Percentiles rank a stretch among this genome's conserved stretches.
These are phyloP conservation scores for Lactarius sp. DNA, from an alignment of 768 basidiomycete species.

Conservation along the genomic window DNA sequence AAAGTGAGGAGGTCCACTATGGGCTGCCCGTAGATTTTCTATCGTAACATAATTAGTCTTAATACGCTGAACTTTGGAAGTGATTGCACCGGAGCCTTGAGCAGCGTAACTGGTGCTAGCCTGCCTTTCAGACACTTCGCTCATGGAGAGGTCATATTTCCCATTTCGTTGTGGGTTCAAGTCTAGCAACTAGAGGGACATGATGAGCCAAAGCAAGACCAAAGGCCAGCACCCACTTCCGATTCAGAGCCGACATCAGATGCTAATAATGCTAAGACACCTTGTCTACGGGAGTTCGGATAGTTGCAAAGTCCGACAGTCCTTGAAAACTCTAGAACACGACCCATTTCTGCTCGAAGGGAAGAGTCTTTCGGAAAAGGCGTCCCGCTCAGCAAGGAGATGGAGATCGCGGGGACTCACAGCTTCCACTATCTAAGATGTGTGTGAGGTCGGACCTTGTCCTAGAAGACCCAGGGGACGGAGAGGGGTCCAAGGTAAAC, in stretches of 20 bases:
- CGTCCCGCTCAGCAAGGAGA: not conserved
- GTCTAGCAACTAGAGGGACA: not conserved
- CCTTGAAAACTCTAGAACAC: constrained; percentile 19
- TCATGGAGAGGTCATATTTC: not conserved
- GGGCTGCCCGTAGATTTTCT: not conserved
- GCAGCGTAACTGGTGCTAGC: not conserved
- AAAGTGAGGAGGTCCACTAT: not conserved
- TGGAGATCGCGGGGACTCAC: constrained; percentile 1
- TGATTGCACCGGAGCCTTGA: constrained; percentile 3
- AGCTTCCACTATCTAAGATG: not conserved
- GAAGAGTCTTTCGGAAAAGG: constrained; percentile 9
- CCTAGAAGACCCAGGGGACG: not conserved
- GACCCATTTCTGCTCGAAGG: constrained; percentile 11
- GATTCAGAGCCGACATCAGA: not conserved
- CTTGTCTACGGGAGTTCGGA: not conserved
- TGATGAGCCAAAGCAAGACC: not conserved
- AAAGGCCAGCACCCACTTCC: not conserved
- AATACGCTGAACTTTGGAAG: not conserved
- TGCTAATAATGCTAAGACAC: not conserved
- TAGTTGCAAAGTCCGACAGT: constrained; percentile 21
- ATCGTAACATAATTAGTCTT: not conserved
- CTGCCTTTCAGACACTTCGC: not conserved
- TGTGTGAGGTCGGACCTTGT: not conserved
- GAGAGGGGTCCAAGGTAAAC: not conserved
- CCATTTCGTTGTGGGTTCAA: not conserved